Evolutionary conservation across 805 yeast genomes (phyloP).

Genomic region (Hanseniaspora hatyaiensis): DNA sequence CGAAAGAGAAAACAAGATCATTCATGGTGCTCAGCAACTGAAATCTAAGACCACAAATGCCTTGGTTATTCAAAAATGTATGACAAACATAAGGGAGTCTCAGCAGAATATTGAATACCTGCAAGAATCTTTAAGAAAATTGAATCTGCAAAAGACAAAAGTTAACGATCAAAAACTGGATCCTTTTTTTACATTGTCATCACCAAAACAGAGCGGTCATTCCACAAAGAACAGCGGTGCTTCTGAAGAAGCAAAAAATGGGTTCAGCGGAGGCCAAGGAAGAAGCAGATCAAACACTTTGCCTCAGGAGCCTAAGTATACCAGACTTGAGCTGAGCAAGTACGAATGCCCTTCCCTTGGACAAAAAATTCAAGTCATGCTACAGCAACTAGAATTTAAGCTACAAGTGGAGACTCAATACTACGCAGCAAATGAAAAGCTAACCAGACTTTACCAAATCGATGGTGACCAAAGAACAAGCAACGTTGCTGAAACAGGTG

Average conservation of each 20-base stretch:
- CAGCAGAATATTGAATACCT: constrained; percentile 82
- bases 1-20: constrained; percentile 76
- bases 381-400: constrained; percentile 87
- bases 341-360: constrained; percentile 92
- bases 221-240: not conserved
- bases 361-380: constrained; percentile 87
- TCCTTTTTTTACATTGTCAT: constrained; percentile 11
- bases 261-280: no score
- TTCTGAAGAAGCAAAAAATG: constrained; percentile 6
- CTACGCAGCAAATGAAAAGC: constrained; percentile 81
- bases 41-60: constrained; percentile 68
- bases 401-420: constrained; percentile 89
- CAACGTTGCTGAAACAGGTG: constrained; percentile 81
- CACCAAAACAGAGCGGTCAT: constrained; percentile 9
- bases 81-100: constrained; percentile 80
- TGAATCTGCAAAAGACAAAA: constrained; percentile 26
- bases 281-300: constrained; percentile 19
- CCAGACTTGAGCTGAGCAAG: constrained; percentile 70
- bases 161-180: constrained; percentile 7
- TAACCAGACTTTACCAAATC: constrained; percentile 69
- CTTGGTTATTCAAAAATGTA: constrained; percentile 80
- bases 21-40: constrained; percentile 74
- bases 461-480: constrained; percentile 84
- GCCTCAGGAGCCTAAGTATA: constrained; percentile 34
- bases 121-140: constrained; percentile 59